Conservation (phyloP, 192 early-diverging fungal genomes). For the Backusella mclennaniae region DNA sequence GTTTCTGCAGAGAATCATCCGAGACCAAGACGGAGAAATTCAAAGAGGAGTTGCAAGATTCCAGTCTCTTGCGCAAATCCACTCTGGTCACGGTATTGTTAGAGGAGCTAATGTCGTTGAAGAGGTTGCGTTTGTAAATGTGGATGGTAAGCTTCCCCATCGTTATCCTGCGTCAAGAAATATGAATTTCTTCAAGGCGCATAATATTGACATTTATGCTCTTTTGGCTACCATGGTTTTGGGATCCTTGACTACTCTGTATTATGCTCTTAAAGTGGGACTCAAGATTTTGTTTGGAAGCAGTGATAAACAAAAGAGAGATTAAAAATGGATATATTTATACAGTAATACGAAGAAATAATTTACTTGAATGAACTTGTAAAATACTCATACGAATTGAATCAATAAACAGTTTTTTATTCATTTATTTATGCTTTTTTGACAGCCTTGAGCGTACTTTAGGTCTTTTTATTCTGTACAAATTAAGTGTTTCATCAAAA, state of each 20-base stretch:
- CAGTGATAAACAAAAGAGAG: background rate
- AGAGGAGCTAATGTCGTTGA: slow-evolving; percentile 24
- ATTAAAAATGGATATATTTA: background rate
- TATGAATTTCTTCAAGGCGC: slow-evolving; percentile 17
- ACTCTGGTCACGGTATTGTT: background rate
- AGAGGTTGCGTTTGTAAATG: slow-evolving; percentile 15
- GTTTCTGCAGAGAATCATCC: background rate
- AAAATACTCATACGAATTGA: no score
- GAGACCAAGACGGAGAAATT: background rate
- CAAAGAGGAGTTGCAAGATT: background rate
- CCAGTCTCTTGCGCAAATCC: slow-evolving; percentile 11
- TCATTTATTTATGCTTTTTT: background rate
- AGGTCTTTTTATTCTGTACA: slow-evolving; percentile 26
- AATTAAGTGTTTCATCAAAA: slow-evolving; percentile 37
- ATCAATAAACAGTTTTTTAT: no score
- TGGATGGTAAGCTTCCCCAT: slow-evolving; percentile 14
- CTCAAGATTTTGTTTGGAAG: background rate
- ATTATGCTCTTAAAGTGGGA: background rate
- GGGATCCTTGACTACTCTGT: background rate
- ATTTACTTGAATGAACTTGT: no score
- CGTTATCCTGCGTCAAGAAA: slow-evolving; percentile 14
- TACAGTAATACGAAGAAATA: background rate
- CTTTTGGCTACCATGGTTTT: background rate
- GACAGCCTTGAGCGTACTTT: background rate
- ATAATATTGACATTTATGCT: slow-evolving; percentile 20